phyloP scores from a whole-genome alignment of 257 asterid species.

The Petunia axillaris region DNA sequence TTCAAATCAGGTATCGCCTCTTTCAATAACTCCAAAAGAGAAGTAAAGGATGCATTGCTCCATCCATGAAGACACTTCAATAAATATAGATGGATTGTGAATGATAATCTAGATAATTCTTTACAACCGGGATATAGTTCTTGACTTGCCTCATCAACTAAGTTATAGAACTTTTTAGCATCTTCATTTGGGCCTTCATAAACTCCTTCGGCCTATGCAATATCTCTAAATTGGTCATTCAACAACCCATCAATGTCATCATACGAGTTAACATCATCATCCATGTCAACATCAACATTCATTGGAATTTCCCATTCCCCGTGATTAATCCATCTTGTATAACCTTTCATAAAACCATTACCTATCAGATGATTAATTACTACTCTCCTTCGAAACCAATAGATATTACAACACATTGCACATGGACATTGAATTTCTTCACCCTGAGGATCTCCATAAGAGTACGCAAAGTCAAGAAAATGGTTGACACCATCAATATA shows the following conservation, averaged over 20 bases:
- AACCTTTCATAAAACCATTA: no score
- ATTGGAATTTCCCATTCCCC: no score
- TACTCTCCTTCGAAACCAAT: no score
- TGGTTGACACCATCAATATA: no score
- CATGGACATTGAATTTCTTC: no score
- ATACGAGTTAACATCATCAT: no score
- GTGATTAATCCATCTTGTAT: no score
- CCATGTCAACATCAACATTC: no score
- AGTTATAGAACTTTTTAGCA: slow-evolving; percentile 20
- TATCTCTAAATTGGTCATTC: background rate
- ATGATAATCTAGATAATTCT: slow-evolving; percentile 22
- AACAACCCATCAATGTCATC: background rate
- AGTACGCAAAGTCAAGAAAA: no score
- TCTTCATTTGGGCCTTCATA: background rate
- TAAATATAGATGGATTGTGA: slow-evolving; percentile 19
- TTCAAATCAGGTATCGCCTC: background rate
- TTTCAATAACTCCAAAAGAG: background rate
- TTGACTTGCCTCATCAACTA: slow-evolving; percentile 18
- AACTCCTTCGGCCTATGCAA: background rate
- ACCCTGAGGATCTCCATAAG: no score
- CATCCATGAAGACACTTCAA: slow-evolving; percentile 19
- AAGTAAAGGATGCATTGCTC: background rate
- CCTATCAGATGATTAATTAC: no score
- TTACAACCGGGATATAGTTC: slow-evolving; percentile 18
- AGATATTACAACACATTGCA: no score